phyloP scores from a whole-genome alignment of 345 rosid species.

The Nephelium lappaceum region DNA sequence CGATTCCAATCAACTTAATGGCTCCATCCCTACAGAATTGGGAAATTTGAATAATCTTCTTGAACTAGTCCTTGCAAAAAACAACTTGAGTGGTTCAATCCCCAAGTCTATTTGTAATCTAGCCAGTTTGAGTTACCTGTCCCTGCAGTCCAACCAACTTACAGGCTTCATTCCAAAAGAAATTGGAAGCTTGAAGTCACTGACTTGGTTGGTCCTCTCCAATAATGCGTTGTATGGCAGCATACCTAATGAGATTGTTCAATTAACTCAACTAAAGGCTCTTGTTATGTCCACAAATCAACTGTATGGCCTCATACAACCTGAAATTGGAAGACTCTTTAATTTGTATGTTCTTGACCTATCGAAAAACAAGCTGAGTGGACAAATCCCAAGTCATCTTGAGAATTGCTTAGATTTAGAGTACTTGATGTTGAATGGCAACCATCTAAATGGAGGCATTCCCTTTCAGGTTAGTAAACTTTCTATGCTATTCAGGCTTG shows the following conservation, averaged over 20 bases:
- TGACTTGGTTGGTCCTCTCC: background rate
- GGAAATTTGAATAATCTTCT: background rate
- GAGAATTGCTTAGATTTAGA: background rate
- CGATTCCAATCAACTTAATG: background rate
- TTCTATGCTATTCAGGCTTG: background rate
- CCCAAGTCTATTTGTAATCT: background rate
- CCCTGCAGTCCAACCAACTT: constrained; percentile 9
- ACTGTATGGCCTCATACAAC: background rate
- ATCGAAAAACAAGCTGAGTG: background rate
- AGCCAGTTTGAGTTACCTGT: accelerated
- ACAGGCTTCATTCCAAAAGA: background rate
- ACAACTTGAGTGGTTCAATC: constrained; percentile 4
- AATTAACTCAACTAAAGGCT: background rate
- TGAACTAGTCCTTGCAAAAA: background rate
- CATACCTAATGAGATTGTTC: background rate
- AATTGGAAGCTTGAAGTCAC: background rate
- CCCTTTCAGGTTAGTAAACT: background rate
- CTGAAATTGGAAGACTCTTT: constrained; percentile 1
- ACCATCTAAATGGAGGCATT: background rate
- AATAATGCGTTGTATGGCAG: background rate
- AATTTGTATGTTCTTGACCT: background rate
- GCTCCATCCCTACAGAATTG: background rate
- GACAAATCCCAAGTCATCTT: constrained; percentile 4
- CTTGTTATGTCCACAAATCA: background rate
- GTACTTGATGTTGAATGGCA: background rate